Percentiles rank a stretch among this genome's conserved stretches.
phyloP scores from a whole-genome alignment of 148 eudicot genomes.

The Polygonum maritimum region DNA sequence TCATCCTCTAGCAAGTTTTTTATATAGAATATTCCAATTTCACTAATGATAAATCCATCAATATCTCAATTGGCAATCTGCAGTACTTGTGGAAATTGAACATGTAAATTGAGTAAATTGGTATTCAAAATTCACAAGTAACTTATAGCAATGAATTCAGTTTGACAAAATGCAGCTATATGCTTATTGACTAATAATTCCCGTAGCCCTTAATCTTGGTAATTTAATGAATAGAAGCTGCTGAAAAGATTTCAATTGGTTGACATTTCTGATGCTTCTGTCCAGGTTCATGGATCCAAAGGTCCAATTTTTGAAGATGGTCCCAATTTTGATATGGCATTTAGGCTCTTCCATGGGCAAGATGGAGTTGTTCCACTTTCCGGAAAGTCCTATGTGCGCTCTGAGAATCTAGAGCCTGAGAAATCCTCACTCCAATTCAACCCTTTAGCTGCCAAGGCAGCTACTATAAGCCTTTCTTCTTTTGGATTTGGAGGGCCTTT shows the following conservation, averaged over 20 bases:
- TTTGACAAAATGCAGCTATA: constrained; percentile 1
- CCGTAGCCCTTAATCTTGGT: neutral
- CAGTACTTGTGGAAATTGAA: neutral
- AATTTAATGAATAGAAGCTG: neutral
- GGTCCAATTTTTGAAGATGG: constrained; percentile 99
- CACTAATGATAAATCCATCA: neutral
- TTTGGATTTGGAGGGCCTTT: constrained; percentile 81
- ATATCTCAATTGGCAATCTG: neutral
- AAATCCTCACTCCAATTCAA: constrained; percentile 53
- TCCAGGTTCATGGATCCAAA: constrained; percentile 57
- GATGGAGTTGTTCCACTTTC: constrained; percentile 96
- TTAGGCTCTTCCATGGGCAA: constrained; percentile 85
- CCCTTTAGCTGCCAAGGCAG: constrained; percentile 97
- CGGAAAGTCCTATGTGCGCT: constrained; percentile 38
- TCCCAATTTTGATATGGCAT: constrained; percentile 84
- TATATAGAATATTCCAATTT: neutral
- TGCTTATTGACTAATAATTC: neutral
- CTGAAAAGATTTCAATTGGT: neutral
- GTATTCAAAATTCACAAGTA: neutral
- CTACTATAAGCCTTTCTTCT: constrained; percentile 72
- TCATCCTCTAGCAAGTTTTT: constrained; percentile 6
- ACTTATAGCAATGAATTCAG: neutral
- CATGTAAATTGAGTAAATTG: neutral
- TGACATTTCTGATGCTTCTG: constrained; percentile 10
- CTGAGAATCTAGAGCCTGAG: constrained; percentile 44